Base-by-base conservation (phyloP, 2,329 filamentous ascomycete genomes). In the Tolypocladium sp. region DNA sequence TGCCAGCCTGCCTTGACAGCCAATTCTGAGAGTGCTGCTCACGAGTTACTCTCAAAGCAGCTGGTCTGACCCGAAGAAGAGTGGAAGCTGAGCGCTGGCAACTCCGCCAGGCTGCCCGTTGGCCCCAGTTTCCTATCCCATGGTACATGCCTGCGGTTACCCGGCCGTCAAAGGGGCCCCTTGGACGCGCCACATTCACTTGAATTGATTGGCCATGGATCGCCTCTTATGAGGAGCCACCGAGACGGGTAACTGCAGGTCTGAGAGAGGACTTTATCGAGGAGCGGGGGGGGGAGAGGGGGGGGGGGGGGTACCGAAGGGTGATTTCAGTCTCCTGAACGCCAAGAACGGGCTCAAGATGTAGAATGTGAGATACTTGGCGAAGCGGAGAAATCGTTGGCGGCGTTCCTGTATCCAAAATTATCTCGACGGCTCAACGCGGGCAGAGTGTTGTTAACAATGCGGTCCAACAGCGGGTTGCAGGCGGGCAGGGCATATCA, bases 221-320 rank as follows among this genome's bases (percentile, higher is more conserved):
- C 27, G 52, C 22, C 51, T 56, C 51, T 60, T 53, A 60, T 60
- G 58, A 62, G 63, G 58, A 59, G 58, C 58, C 63, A 53, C 55
- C 62, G 55, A 61, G 41, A 59, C 63, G 62, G 63, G 58, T 63
- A 60, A 55, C 59, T 63, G 62, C 63, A 64, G 60, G 55, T 44
- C 49, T 59, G 57, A 51, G 57, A 60, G 58, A 58, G 59, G 62
- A 57, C 53, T 37, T 44, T 53, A 33, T 58, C 17, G n/a, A 52
- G 55, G 27, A 41, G 51, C 35, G 37, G 9, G 42, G 46, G 13
- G 15, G 8, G 27, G 41, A 35, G 27, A 4, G 12, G 30, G 13
- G 22, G 35, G 53, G 12, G 53, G 44, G 44, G n/a, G 22, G 9
- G 46, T 51, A 27, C 27, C 46, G 20, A 22, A 35, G 17, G 17